These are phyloP conservation scores for Beauveria sp. DNA, from an alignment of 2,329 filamentous ascomycete genomes.

Conservation along the genomic window DNA sequence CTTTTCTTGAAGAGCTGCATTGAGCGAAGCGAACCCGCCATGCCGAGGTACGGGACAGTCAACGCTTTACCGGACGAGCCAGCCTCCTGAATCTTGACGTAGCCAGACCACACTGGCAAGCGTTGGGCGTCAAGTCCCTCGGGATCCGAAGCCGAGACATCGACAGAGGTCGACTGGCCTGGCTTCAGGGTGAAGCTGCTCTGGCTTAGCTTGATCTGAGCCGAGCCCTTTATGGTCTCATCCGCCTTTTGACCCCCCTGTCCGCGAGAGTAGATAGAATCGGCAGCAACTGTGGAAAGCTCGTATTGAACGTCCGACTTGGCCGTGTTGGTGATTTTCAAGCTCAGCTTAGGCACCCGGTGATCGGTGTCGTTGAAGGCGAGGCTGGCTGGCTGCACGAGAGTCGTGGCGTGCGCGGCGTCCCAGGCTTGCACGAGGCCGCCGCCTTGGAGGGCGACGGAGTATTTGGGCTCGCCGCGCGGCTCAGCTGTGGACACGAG, in stretches of 20 bases:
- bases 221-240: constrained; percentile 31
- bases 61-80: constrained; percentile 23
- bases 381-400: constrained; percentile 30
- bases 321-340: background rate
- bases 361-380: constrained; percentile 38
- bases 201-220: constrained; percentile 34
- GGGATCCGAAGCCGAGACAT: constrained; percentile 37
- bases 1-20: background rate
- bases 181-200: constrained; percentile 35
- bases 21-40: constrained; percentile 17
- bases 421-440: constrained; percentile 35
- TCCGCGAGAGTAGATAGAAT: constrained; percentile 12
- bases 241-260: too few species aligned
- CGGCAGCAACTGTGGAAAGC: constrained; percentile 13
- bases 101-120: constrained; percentile 36
- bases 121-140: constrained; percentile 21
- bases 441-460: constrained; percentile 35
- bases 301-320: background rate
- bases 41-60: constrained; percentile 32
- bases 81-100: constrained; percentile 30
- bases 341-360: constrained; percentile 16
- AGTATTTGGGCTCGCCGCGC: constrained; percentile 16
- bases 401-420: constrained; percentile 29
- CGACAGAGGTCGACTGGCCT: constrained; percentile 34
- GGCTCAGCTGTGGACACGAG: constrained; percentile 25